Evolutionary conservation across 2,329 filamentous ascomycete species (phyloP).

Genomic region (Lachnellula hyalina): DNA sequence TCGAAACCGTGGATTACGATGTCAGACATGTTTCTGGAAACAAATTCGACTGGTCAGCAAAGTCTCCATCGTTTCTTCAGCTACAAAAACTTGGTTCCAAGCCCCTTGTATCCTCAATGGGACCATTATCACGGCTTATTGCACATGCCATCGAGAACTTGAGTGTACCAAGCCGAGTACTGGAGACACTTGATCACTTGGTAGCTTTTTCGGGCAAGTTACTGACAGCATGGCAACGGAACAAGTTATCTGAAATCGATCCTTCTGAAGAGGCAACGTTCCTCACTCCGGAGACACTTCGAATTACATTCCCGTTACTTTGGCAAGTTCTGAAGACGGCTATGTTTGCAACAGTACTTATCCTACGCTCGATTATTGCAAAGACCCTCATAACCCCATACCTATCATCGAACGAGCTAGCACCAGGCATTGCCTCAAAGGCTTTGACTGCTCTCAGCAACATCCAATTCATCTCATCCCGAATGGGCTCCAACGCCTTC

Average conservation of each 20-base stretch:
- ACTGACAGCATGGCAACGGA: constrained; percentile 61
- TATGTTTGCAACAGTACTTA: constrained; percentile 59
- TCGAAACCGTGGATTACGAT: constrained; percentile 58
- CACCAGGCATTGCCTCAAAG: constrained; percentile 55
- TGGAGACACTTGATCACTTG: constrained; percentile 47
- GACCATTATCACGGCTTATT: constrained; percentile 57
- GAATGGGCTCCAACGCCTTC: constrained; percentile 57
- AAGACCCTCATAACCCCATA: constrained; percentile 51
- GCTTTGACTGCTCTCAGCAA: constrained; percentile 59
- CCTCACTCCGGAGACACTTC: constrained; percentile 51
- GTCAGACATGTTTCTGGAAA: constrained; percentile 44
- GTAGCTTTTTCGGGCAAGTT: constrained; percentile 40
- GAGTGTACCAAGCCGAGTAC: constrained; percentile 38
- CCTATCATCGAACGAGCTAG: constrained; percentile 44
- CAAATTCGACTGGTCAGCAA: constrained; percentile 54
- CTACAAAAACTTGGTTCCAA: constrained; percentile 50
- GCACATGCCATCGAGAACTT: constrained; percentile 56
- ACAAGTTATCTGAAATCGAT: constrained; percentile 63
- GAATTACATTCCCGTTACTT: constrained; percentile 53
- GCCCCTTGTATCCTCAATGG: constrained; percentile 55
- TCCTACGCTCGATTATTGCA: constrained; percentile 53
- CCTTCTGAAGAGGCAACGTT: constrained; percentile 52
- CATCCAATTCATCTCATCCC: constrained; percentile 64
- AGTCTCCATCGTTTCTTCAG: constrained; percentile 51
- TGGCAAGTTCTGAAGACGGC: constrained; percentile 61